Conservation (phyloP, 192 early-diverging fungal genomes). For the Entomortierella lignicola region DNA sequence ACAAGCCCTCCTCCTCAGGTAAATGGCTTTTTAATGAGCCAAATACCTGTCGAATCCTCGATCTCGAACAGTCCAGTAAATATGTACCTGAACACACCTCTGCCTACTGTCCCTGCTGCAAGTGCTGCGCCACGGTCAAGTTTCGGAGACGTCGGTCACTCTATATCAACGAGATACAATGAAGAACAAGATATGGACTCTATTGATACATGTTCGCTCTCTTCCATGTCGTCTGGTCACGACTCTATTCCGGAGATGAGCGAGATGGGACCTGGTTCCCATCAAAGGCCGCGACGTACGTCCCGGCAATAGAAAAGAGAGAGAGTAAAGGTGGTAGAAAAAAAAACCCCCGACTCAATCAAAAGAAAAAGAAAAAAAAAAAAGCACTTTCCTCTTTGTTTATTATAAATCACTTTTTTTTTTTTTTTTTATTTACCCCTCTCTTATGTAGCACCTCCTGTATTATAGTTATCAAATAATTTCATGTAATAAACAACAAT, state of each 20-base stretch:
- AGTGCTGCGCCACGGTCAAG: neutral
- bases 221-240: slow-evolving; percentile 52
- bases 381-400: too few relatives aligned
- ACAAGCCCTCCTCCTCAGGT: slow-evolving; percentile 1
- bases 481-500: too few relatives aligned
- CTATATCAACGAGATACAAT: slow-evolving; percentile 34
- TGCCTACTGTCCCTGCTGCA: neutral
- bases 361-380: neutral
- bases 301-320: too few relatives aligned
- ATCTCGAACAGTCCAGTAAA: neutral
- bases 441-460: too few relatives aligned
- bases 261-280: slow-evolving; percentile 17
- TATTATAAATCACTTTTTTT: too few relatives aligned
- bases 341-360: too few relatives aligned
- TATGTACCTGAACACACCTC: neutral
- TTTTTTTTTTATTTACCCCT: too few relatives aligned
- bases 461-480: too few relatives aligned
- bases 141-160: slow-evolving; percentile 16
- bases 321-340: too few relatives aligned
- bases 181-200: slow-evolving; percentile 54
- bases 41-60: neutral
- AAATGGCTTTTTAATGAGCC: neutral
- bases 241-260: slow-evolving; percentile 48
- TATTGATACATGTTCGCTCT: slow-evolving; percentile 42
- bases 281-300: neutral